Percentiles rank a stretch among this genome's conserved stretches.
Evolutionary conservation across 1,284 basidiomycete genomes (phyloP).

Genomic region (Schizophyllum amplum): DNA sequence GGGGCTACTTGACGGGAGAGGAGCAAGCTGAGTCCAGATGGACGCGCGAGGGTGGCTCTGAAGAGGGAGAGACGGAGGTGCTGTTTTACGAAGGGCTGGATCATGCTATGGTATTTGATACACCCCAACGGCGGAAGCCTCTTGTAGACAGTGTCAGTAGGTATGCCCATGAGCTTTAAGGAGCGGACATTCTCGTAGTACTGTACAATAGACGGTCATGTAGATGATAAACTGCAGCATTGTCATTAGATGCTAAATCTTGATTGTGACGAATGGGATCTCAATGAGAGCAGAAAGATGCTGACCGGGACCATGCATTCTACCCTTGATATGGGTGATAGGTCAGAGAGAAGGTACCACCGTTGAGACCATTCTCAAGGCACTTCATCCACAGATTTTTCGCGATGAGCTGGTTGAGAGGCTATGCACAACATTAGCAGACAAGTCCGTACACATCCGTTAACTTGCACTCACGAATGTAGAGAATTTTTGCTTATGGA

Average conservation of each 20-base stretch:
- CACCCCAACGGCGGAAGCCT: conserved; percentile 22
- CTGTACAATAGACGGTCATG: no score
- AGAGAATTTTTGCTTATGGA: not conserved
- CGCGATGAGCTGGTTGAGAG: not conserved
- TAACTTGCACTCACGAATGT: not conserved
- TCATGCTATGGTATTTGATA: conserved; percentile 51
- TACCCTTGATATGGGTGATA: not conserved
- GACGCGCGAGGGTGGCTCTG: conserved; percentile 10
- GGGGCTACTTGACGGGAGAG: conserved; percentile 43
- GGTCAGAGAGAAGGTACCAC: not conserved
- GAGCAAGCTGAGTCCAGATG: conserved; percentile 27
- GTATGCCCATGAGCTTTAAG: conserved; percentile 19
- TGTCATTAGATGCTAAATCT: no score
- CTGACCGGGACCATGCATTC: no score
- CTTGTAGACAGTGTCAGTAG: conserved; percentile 33
- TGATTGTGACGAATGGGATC: no score
- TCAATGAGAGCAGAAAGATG: no score
- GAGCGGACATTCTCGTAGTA: not conserved
- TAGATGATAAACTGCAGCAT: no score
- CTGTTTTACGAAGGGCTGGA: conserved; percentile 43
- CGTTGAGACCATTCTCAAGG: not conserved
- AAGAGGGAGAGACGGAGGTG: conserved; percentile 32
- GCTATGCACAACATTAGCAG: no score
- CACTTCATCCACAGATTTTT: not conserved
- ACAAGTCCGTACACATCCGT: no score